Base-by-base conservation (phyloP, 306 rosid genomes). In the Malus fusca region DNA sequence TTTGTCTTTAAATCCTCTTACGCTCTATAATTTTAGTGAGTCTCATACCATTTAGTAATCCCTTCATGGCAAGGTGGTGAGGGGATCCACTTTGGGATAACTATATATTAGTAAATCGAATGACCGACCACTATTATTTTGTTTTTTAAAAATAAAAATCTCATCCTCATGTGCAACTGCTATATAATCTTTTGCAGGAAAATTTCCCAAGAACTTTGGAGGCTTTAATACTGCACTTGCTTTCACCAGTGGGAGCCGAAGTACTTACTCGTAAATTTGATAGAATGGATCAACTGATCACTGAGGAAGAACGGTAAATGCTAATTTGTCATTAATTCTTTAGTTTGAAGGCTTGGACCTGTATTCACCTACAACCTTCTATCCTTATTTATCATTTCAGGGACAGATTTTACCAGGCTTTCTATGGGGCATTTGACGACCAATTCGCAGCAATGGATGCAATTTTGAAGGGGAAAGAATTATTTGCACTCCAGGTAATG, bases 121-220 rank as follows among this genome's bases (percentile, higher is more conserved):
- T 21, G n/a, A 18, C 11, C 25, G 2, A 5, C 35, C 35, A 11
- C 66, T 25, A 25, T 28, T 26, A 25, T 61, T 60, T 60, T 60
- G 35, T 31, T 31, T 33, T 33, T 60, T 12, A 4, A 4, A 60
- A 22, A 30, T 30, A 63, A 26, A 63, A 60, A 12, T 25, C 18
- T 46, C 63, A 58, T 56, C 67, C 79, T 86, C 28, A 52, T 68
- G 40, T 79, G 69, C 72, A 62, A 81, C 69, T 58, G 69, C 75
- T 81, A 26, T 75, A 59, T 69, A 56, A 28, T 75, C 59, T 66
- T 77, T 80, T 83, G 80, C 92, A 92, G 97, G 78, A 81, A 68
- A 87, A 77, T 86, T 89, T 96, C 82, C 97, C 96, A 59, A 92
- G 96, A 88, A 96, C 96, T 61, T 85, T 92, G 77, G 99, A 96